These are phyloP conservation scores for Agroathelia rolfsii DNA, from an alignment of 1,284 basidiomycete species.

Conservation along the genomic window DNA sequence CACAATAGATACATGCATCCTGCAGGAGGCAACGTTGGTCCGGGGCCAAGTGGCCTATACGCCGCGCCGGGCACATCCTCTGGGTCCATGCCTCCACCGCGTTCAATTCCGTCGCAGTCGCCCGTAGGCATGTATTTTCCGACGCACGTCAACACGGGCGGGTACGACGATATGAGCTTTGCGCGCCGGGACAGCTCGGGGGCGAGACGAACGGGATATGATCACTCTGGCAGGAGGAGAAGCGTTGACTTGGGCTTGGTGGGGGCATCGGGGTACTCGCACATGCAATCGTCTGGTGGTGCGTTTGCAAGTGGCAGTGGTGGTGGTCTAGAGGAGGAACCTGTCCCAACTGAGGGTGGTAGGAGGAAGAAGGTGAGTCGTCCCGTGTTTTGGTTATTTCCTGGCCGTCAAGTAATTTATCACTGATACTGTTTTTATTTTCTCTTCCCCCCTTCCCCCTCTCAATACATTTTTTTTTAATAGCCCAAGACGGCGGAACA, in stretches of 20 bases:
- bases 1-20: no score
- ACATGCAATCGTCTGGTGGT: no score
- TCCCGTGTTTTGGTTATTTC: background rate
- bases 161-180: constrained; percentile 16
- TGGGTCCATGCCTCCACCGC: no score
- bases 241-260: no score
- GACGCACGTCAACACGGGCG: constrained; percentile 7
- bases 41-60: constrained; percentile 4
- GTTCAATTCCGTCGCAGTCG: no score
- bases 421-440: background rate
- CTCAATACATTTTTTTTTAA: constrained; percentile 6
- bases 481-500: constrained; percentile 52
- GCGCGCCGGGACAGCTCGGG: no score
- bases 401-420: constrained; percentile 4
- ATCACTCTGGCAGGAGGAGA: no score
- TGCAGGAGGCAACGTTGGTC: constrained; percentile 11
- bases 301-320: no score
- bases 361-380: constrained; percentile 31
- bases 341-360: constrained; percentile 15
- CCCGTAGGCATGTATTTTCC: no score
- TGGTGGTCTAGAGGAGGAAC: no score
- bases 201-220: no score
- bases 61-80: background rate
- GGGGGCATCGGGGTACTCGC: no score
- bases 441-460: background rate